Evolutionary conservation across 495 filamentous ascomycete genomes (phyloP).

Genomic region (Xanthoparmelia taractica): DNA sequence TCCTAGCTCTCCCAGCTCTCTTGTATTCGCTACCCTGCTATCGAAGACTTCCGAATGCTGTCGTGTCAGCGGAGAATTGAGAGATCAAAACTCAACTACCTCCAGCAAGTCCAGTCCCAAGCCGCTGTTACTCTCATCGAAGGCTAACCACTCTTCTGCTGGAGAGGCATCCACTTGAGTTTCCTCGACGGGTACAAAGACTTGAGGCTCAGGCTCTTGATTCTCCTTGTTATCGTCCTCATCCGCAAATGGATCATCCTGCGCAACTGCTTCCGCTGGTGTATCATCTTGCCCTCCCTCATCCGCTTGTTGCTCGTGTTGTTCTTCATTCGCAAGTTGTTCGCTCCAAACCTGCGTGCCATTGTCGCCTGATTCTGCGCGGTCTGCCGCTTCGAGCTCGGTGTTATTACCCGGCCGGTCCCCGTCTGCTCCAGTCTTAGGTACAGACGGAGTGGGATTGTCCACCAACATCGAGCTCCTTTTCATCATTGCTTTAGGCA

Average conservation of each 20-base stretch:
- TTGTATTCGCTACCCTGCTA: not conserved
- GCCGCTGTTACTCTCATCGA: not conserved
- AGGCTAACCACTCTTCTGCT: not conserved
- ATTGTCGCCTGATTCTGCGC: not conserved
- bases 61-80: not conserved
- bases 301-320: not conserved
- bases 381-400: not conserved
- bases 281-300: not conserved
- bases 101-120: not conserved
- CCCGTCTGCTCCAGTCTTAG: not conserved
- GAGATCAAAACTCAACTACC: constrained; percentile 1
- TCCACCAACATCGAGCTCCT: not conserved
- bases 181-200: not conserved
- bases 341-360: no score
- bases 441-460: not conserved
- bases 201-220: not conserved
- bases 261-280: not conserved
- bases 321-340: not conserved
- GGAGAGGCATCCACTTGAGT: not conserved
- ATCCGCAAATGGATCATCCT: not conserved
- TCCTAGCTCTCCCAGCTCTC: no score
- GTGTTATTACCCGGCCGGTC: not conserved
- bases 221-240: constrained; percentile 6
- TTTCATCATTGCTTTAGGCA: not conserved
- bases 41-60: not conserved